These are phyloP conservation scores for Phytopythium boreale DNA, from an alignment of 352 stramenopile species.

Conservation along the genomic window DNA sequence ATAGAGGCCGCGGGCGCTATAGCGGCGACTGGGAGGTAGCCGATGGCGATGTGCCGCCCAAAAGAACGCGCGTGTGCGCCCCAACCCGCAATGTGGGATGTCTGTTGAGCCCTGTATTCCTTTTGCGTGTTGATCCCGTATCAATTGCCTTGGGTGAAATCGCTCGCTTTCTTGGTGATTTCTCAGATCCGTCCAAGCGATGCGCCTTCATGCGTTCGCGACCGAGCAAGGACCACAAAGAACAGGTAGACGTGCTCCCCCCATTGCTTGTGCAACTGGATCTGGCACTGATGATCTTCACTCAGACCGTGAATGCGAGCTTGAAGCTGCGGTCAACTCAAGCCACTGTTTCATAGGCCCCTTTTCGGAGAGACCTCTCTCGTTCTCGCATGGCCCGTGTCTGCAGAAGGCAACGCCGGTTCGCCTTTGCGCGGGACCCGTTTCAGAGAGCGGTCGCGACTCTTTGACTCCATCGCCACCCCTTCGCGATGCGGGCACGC, in stretches of 20 bases:
- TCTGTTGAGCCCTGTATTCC: background rate
- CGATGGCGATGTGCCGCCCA: background rate
- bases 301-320: background rate
- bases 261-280: background rate
- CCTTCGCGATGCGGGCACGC: background rate
- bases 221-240: background rate
- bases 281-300: conserved; percentile 1
- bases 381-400: background rate
- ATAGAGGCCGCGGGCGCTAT: background rate
- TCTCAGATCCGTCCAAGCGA: background rate
- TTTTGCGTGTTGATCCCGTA: background rate
- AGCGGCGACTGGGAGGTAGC: background rate
- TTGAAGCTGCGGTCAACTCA: background rate
- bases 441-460: conserved; percentile 2
- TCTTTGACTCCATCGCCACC: background rate
- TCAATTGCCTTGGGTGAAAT: background rate
- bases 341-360: background rate
- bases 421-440: background rate
- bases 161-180: background rate
- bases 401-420: background rate
- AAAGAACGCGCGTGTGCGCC: background rate
- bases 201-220: background rate
- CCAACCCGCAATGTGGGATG: background rate
- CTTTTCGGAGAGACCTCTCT: background rate
- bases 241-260: background rate